Conservation (phyloP, 2,329 filamentous ascomycete species). For the Acephala macrosclerotiorum region DNA sequence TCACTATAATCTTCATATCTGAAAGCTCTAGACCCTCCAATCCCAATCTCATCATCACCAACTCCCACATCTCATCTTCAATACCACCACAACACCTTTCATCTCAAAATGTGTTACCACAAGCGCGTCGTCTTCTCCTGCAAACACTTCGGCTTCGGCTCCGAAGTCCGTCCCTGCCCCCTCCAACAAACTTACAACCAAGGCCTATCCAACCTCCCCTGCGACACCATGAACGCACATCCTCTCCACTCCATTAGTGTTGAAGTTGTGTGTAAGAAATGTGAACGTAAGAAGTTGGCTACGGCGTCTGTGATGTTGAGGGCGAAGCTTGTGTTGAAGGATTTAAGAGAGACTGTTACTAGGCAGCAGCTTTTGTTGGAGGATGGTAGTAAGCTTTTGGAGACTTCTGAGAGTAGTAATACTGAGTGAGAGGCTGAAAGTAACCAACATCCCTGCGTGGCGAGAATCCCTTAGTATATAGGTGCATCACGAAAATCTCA, state of each 20-base stretch:
- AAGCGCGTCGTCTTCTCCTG: conserved; percentile 24
- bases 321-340: conserved; percentile 11
- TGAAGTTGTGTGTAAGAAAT: conserved; percentile 14
- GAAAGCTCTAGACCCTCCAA: not conserved
- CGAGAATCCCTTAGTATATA: too few species aligned
- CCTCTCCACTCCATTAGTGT: conserved; percentile 22
- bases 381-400: too few species aligned
- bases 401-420: too few species aligned
- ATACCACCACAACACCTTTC: not conserved
- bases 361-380: not conserved
- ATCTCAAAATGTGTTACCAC: conserved; percentile 30
- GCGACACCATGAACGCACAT: conserved; percentile 24
- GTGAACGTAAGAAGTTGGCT: conserved; percentile 11
- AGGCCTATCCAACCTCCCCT: conserved; percentile 8
- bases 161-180: conserved; percentile 19
- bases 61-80: not conserved
- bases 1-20: not conserved
- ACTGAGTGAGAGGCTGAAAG: too few species aligned
- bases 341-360: conserved; percentile 9
- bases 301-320: not conserved
- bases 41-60: not conserved
- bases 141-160: conserved; percentile 26
- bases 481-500: too few species aligned
- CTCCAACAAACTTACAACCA: conserved; percentile 17
- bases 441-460: too few species aligned